A percentile compares a stretch with the other conserved stretches of the same genome.
Evolutionary conservation across 2,329 filamentous ascomycete species (phyloP).

Genomic region (Cladosporium sphaerospermum): DNA sequence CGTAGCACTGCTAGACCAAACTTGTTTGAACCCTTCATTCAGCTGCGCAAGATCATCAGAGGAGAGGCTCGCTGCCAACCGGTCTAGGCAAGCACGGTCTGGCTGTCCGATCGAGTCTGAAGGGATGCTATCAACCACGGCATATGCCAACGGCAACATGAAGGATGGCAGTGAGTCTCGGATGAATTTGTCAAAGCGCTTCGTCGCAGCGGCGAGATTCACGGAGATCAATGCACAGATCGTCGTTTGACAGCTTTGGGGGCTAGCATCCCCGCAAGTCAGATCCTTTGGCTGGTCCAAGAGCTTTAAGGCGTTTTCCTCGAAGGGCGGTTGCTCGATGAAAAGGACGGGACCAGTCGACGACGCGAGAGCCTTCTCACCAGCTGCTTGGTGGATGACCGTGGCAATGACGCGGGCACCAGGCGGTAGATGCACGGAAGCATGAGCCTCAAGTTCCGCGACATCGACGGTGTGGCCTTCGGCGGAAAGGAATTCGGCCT

Average conservation of each 20-base stretch:
- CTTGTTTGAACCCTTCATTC: conserved; percentile 23
- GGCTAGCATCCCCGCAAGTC: conserved; percentile 9
- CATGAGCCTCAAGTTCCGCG: conserved; percentile 55
- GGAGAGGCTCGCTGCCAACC: conserved; percentile 26
- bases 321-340: conserved; percentile 27
- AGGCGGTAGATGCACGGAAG: conserved; percentile 29
- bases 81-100: conserved; percentile 32
- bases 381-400: conserved; percentile 16
- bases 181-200: conserved; percentile 38
- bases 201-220: conserved; percentile 31
- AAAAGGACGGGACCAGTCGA: conserved; percentile 27
- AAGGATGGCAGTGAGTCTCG: conserved; percentile 42
- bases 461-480: conserved; percentile 71
- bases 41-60: conserved; percentile 18
- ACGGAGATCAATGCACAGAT: conserved; percentile 22
- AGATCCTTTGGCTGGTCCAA: conserved; percentile 21
- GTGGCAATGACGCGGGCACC: conserved; percentile 24
- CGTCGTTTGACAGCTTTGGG: conserved; percentile 13
- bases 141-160: conserved; percentile 42
- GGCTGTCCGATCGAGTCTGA: conserved; percentile 17
- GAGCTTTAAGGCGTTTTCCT: conserved; percentile 26
- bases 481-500: conserved; percentile 72
- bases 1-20: conserved; percentile 29
- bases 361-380: neutral
- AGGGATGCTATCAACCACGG: conserved; percentile 37